A percentile compares a stretch with the other conserved stretches of the same genome.
Conservation (phyloP, 495 filamentous ascomycete species). For the Tuber brumale region DNA sequence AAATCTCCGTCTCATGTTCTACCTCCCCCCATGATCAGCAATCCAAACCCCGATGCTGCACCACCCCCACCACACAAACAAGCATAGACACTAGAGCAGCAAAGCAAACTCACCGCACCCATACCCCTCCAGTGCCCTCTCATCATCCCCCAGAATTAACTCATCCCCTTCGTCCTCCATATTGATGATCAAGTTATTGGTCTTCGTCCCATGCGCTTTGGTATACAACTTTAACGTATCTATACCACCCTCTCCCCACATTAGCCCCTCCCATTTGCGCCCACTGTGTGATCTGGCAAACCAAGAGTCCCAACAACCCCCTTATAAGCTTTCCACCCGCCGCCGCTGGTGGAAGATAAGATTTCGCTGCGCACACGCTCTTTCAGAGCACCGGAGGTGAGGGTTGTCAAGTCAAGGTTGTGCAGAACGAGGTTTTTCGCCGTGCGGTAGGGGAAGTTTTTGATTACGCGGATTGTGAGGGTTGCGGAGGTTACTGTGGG, state of each 20-base stretch:
- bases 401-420: constrained; percentile 36
- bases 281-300: background rate
- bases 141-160: constrained; percentile 35
- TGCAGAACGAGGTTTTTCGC: constrained; percentile 39
- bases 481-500: constrained; percentile 37
- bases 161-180: constrained; percentile 40
- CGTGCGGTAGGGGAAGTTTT: constrained; percentile 42
- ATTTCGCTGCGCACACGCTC: constrained; percentile 16
- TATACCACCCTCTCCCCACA: background rate
- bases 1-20: constrained; percentile 43
- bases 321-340: constrained; percentile 41
- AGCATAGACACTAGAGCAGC: background rate
- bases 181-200: constrained; percentile 42
- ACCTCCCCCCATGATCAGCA: background rate
- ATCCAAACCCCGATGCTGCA: background rate
- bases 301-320: constrained; percentile 26
- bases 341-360: constrained; percentile 17
- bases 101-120: constrained; percentile 33
- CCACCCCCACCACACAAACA: background rate
- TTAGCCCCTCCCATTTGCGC: constrained; percentile 8
- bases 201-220: constrained; percentile 42
- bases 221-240: constrained; percentile 43
- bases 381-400: constrained; percentile 39
- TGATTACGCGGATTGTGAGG: constrained; percentile 41
- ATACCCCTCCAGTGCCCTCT: constrained; percentile 31